Percentiles rank a stretch among this genome's conserved stretches.
Conservation (phyloP, 2,329 filamentous ascomycete genomes). For the Aspergillus sp. region DNA sequence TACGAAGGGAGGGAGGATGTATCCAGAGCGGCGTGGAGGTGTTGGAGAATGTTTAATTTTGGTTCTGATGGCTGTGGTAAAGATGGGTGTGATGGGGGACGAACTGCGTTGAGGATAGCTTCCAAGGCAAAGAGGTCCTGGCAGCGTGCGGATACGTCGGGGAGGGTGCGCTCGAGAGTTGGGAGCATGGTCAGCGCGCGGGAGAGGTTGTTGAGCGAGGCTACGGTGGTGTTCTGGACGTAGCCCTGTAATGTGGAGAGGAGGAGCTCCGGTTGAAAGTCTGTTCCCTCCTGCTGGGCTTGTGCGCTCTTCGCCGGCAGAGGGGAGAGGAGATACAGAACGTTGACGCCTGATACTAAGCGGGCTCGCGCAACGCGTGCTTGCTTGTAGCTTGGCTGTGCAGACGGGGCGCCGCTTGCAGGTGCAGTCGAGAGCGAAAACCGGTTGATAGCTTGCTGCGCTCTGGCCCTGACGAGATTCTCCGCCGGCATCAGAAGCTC, state of each 20-base stretch:
- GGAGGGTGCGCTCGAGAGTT: constrained; percentile 77
- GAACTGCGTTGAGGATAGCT: constrained; percentile 70
- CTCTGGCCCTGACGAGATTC: constrained; percentile 70
- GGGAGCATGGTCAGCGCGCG: constrained; percentile 80
- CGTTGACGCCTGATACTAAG: constrained; percentile 72
- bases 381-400: constrained; percentile 58
- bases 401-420: constrained; percentile 31
- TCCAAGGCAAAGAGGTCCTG: constrained; percentile 92
- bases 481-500: constrained; percentile 74
- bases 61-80: constrained; percentile 41
- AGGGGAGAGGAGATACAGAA: constrained; percentile 82
- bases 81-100: constrained; percentile 71
- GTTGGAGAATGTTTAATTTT: constrained; percentile 66
- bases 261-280: constrained; percentile 70
- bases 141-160: constrained; percentile 80
- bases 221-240: constrained; percentile 78
- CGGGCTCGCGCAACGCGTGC: constrained; percentile 75
- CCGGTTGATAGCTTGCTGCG: constrained; percentile 80
- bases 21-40: constrained; percentile 77
- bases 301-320: constrained; percentile 54
- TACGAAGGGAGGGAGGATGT: constrained; percentile 85
- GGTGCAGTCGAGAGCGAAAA: constrained; percentile 71
- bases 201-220: constrained; percentile 74
- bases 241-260: constrained; percentile 79
- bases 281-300: constrained; percentile 39